phyloP scores from a whole-genome alignment of 2,329 filamentous ascomycete genomes.

The Pestalotiopsis sp. region DNA sequence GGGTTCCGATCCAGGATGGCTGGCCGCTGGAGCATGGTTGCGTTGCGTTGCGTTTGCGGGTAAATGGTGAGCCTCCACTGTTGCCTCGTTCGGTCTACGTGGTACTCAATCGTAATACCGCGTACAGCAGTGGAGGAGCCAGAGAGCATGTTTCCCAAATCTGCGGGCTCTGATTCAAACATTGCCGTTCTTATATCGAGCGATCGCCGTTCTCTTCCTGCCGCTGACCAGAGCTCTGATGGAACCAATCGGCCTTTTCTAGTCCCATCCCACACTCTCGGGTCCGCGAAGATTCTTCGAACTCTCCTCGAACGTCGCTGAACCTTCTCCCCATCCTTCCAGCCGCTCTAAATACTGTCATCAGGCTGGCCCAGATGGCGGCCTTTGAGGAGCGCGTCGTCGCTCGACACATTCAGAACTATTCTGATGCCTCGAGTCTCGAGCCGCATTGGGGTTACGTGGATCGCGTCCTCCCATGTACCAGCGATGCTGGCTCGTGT shows the following conservation, averaged over 20 bases:
- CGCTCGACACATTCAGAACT: conserved; percentile 48
- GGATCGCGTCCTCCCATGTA: conserved; percentile 56
- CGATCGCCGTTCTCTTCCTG: not conserved
- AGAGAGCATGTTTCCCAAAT: too few species aligned
- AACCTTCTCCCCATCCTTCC: not conserved
- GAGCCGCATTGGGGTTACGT: conserved; percentile 61
- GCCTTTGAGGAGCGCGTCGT: conserved; percentile 20
- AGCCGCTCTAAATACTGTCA: conserved; percentile 6
- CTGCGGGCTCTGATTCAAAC: too few species aligned
- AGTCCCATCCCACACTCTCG: not conserved
- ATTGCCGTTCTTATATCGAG: not conserved
- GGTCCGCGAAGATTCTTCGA: not conserved
- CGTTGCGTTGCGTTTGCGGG: not conserved
- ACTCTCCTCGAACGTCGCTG: conserved; percentile 2
- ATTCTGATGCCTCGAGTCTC: conserved; percentile 36
- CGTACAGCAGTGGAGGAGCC: not conserved
- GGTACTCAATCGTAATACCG: not conserved
- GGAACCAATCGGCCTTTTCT: not conserved
- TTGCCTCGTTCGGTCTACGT: not conserved
- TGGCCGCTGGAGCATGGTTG: not conserved
- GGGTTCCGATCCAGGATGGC: not conserved
- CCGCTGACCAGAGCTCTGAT: not conserved
- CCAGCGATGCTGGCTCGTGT: conserved; percentile 59
- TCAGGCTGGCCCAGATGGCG: conserved; percentile 22
- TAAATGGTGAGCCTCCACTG: not conserved